Evolutionary conservation across 139 green algal species (phyloP), one percentile per base, ranked within the genome.

Genomic region (Chlorella sp.): DNA sequence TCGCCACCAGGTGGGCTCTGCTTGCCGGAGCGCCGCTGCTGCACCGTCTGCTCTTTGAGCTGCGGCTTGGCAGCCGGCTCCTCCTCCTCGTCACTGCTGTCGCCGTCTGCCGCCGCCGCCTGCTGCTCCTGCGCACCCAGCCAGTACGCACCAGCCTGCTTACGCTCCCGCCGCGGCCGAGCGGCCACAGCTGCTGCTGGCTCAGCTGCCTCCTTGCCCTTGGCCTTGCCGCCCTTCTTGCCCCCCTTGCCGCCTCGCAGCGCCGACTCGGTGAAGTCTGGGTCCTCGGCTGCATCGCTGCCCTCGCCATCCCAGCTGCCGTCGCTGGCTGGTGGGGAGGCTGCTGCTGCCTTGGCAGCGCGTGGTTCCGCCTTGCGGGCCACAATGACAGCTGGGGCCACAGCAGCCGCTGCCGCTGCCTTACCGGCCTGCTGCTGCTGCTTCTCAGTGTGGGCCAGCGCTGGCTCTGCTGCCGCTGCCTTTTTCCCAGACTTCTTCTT

Each of bases 81-180:
- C 41, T 58, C 19, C 43, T 78, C 72, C 17, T 34, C 64, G 8
- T 24, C 19, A 30, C 75, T 70, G 28, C 72, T 60, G 72, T 41
- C 30, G 5, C 43, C 26, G 4, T 30, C 30, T 51, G 43, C 54
- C 14, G 26, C 38, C 76, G 58, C 7, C 58, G 19, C 30, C 74
- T 80, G 26, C 73, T 82, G 28, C 36, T 58, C 60, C 14, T 51
- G 38, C 9, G 36, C 20, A 28, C 58, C 77, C 77, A 83, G 14
- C 77, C 77, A 83, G 77, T 46, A 83, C 17, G 56, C 58, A 1
- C 58, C 77, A 19, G 77, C 77, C 77, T 83, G 77, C 77, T 83
- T 83, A 60, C 77, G 77, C 30, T 83, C 77, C 30, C 77, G 77
- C 40, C 41, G 77, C 28, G 60, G 5, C 40, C 77, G 77, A 40